Percentiles rank a stretch among this genome's conserved stretches.
Conservation (phyloP, 2,329 filamentous ascomycete genomes). For the Diaporthe destruens region DNA sequence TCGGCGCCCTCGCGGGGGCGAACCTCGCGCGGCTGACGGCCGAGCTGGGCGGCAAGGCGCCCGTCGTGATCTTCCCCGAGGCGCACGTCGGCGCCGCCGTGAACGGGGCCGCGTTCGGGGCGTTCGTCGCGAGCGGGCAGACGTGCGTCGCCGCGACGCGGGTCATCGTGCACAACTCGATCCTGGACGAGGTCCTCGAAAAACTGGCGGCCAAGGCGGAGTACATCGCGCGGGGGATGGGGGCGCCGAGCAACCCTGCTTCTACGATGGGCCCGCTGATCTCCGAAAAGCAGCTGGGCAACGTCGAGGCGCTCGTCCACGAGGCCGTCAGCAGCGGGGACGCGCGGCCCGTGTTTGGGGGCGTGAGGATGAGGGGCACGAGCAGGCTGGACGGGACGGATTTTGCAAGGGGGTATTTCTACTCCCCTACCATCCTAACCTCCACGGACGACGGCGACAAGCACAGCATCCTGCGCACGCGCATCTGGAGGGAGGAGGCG, state of each 20-base stretch:
- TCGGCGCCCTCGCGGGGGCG: slow-evolving; percentile 73
- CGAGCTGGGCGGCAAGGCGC: slow-evolving; percentile 79
- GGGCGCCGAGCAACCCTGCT: slow-evolving; percentile 65
- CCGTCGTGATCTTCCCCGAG: slow-evolving; percentile 75
- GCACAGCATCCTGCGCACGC: slow-evolving; percentile 75
- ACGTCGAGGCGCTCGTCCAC: slow-evolving; percentile 75
- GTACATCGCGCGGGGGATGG: slow-evolving; percentile 67
- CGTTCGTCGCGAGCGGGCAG: slow-evolving; percentile 68
- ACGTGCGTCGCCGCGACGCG: slow-evolving; percentile 78
- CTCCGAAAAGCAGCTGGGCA: slow-evolving; percentile 71
- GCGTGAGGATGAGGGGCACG: slow-evolving; percentile 59
- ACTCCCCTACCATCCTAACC: slow-evolving; percentile 79
- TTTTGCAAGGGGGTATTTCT: slow-evolving; percentile 77
- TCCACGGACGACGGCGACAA: slow-evolving; percentile 60
- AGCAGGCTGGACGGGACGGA: slow-evolving; percentile 65
- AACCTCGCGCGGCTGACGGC: slow-evolving; percentile 79
- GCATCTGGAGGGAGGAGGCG: slow-evolving; percentile 84
- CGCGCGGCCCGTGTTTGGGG: slow-evolving; percentile 57
- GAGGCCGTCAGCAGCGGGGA: slow-evolving; percentile 69
- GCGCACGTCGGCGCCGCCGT: slow-evolving; percentile 76
- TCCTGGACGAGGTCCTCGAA: slow-evolving; percentile 74
- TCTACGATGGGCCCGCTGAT: slow-evolving; percentile 76
- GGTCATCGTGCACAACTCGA: slow-evolving; percentile 77
- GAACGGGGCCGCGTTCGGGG: slow-evolving; percentile 74
- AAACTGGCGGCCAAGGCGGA: slow-evolving; percentile 73